Base-by-base conservation (phyloP, 768 basidiomycete species). In the Leccinum imitatum region DNA sequence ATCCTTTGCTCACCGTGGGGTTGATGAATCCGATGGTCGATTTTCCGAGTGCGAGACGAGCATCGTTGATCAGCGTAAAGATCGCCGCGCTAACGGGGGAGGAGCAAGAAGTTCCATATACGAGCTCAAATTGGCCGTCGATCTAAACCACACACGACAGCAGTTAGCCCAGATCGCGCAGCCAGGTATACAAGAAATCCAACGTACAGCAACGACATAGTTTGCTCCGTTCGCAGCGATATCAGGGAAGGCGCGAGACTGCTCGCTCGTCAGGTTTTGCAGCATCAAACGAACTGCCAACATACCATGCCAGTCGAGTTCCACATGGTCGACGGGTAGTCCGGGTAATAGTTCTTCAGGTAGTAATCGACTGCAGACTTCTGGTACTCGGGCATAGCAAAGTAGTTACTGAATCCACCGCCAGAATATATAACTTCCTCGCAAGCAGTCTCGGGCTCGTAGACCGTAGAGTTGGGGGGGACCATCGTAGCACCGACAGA, bases 401-500 rank as follows among this genome's bases (percentile, higher is more conserved):
- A 82, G 59, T 75, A 72, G 77, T 72, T 77, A 63, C 79, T 75
- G 67, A 72, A 76, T 44, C 75, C 74, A 13, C 74, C 74, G 35
- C 72, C 64, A 30, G 69, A 67, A 54, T 68, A 70, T 35, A 69
- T 73, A 1, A 63, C 61, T 41, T 69, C 61, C 54, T 69, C 66
- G 27, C 75, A 76, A 30, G 72, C 75, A 41, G 57, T 60, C 57
- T 76, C 76, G 14, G 57, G 59, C 0, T 71, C 65, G 4, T 54
- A 63, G n/a, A 72, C 72, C 11, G 71, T 73, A 2, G 66, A 55
- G 37, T 70, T 70, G 4, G 75, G 70, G 21, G 76, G 75, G 25
- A 82, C 65, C 67, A 78, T 78, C 2, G 83, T 83, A 8, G 79
- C 82, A 25, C 83, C 81, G 14, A 83, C 72, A 3, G 77, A 70